Conservation (phyloP, 768 basidiomycete genomes). For the Boletus fagicola region DNA sequence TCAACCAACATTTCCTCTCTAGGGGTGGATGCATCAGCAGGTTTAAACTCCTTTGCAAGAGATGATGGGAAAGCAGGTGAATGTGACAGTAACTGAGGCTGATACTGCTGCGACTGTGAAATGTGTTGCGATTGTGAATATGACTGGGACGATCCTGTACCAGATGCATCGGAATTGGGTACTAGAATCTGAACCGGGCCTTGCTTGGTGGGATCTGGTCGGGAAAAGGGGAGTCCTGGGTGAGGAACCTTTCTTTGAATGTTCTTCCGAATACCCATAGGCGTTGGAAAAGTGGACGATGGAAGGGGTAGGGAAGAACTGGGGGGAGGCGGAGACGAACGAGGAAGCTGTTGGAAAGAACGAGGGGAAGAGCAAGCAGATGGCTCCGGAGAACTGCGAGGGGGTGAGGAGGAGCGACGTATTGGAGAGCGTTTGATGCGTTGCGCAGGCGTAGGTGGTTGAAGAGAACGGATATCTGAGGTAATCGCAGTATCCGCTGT, state of each 20-base stretch:
- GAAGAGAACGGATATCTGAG: slow-evolving; percentile 16
- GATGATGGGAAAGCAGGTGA: slow-evolving; percentile 15
- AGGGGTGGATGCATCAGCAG: slow-evolving; percentile 22
- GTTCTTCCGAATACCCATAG: slow-evolving; percentile 20
- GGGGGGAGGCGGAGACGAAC: slow-evolving; percentile 14
- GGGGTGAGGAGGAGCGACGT: slow-evolving; percentile 5
- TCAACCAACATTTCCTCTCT: background rate
- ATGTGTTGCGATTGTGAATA: slow-evolving; percentile 28
- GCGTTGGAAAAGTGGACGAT: slow-evolving; percentile 5
- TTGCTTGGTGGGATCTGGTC: slow-evolving; percentile 27
- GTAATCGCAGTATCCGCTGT: slow-evolving; percentile 1
- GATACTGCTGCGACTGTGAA: slow-evolving; percentile 34
- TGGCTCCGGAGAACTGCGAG: slow-evolving; percentile 10
- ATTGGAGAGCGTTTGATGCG: slow-evolving; percentile 10
- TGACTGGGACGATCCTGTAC: slow-evolving; percentile 34
- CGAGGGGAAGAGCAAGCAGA: background rate
- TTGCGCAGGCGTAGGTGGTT: slow-evolving; percentile 32
- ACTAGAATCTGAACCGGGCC: slow-evolving; percentile 47
- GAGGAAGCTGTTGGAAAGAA: slow-evolving; percentile 4
- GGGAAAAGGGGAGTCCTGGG: slow-evolving; percentile 36
- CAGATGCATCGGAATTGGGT: slow-evolving; percentile 56
- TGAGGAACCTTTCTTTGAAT: slow-evolving; percentile 48
- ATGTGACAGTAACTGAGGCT: slow-evolving; percentile 11
- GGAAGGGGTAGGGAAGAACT: slow-evolving; percentile 14
- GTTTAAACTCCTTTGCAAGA: slow-evolving; percentile 23